Evolutionary conservation across 352 stramenopile genomes (phyloP).

Genomic region (Globisporangium radiosum): DNA sequence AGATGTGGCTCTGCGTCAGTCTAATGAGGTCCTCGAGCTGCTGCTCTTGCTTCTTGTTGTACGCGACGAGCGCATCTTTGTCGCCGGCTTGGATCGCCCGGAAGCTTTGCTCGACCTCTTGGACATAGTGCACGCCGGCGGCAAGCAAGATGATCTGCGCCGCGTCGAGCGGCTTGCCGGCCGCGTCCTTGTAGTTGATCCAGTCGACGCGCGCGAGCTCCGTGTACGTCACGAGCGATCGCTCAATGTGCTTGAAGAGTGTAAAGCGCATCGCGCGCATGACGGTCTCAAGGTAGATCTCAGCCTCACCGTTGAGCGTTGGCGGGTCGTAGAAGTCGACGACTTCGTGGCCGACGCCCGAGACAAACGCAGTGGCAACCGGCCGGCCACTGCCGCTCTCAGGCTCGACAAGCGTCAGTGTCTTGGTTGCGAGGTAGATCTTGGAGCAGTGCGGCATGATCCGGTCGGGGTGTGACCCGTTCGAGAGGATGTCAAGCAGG

Average conservation of each 20-base stretch:
- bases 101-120: slow-evolving; percentile 88
- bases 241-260: slow-evolving; percentile 92
- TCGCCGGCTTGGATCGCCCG: slow-evolving; percentile 69
- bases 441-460: slow-evolving; percentile 95
- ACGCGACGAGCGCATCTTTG: slow-evolving; percentile 82
- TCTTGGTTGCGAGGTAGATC: slow-evolving; percentile 94
- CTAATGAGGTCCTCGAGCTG: slow-evolving; percentile 93
- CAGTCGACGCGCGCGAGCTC: slow-evolving; percentile 91
- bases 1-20: slow-evolving; percentile 89
- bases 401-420: slow-evolving; percentile 74
- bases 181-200: slow-evolving; percentile 93
- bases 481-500: slow-evolving; percentile 94
- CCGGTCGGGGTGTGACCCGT: slow-evolving; percentile 90
- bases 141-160: slow-evolving; percentile 94
- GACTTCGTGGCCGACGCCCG: slow-evolving; percentile 91
- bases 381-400: slow-evolving; percentile 45
- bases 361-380: slow-evolving; percentile 89
- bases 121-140: slow-evolving; percentile 90
- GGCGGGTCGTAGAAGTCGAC: slow-evolving; percentile 91
- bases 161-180: slow-evolving; percentile 86
- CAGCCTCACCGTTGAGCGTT: slow-evolving; percentile 92
- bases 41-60: slow-evolving; percentile 90
- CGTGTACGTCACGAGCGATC: slow-evolving; percentile 88
- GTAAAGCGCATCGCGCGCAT: slow-evolving; percentile 92
- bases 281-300: slow-evolving; percentile 96